Percentiles rank a stretch among this genome's conserved stretches.
These are phyloP conservation scores for Capsicum rhomboideum DNA, from an alignment of 257 asterid species.

Conservation along the genomic window DNA sequence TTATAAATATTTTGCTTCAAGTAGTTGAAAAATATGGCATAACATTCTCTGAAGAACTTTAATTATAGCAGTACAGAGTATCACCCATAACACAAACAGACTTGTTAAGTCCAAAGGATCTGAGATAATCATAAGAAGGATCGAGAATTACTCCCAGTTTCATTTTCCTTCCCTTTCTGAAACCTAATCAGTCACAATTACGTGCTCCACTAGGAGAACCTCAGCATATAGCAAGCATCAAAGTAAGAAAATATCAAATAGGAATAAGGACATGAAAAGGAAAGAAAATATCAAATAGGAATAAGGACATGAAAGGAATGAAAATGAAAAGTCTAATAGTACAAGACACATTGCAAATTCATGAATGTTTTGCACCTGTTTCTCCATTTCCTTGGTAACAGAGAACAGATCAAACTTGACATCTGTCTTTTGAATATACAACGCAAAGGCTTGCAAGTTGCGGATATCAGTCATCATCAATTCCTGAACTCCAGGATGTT, in stretches of 20 bases:
- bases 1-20: neutral
- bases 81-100: neutral
- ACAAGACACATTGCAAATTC: slow-evolving; percentile 4
- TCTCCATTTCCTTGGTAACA: slow-evolving; percentile 96
- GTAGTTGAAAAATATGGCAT: neutral
- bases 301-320: neutral
- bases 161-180: neutral
- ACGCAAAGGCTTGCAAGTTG: slow-evolving; percentile 89
- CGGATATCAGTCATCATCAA: slow-evolving; percentile 98
- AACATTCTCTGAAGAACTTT: neutral
- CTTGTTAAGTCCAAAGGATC: neutral
- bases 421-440: slow-evolving; percentile 93
- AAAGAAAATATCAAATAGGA: neutral
- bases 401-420: slow-evolving; percentile 85
- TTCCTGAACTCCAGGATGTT: slow-evolving; percentile 90
- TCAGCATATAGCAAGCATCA: neutral
- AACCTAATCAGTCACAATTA: neutral
- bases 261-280: neutral
- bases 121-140: neutral
- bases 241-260: neutral
- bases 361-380: slow-evolving; percentile 44
- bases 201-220: neutral
- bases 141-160: neutral
- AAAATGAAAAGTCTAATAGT: neutral
- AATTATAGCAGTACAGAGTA: neutral